A percentile compares a stretch with the other conserved stretches of the same genome.
Conservation (phyloP, 495 filamentous ascomycete species). For the Talaromyces liani region DNA sequence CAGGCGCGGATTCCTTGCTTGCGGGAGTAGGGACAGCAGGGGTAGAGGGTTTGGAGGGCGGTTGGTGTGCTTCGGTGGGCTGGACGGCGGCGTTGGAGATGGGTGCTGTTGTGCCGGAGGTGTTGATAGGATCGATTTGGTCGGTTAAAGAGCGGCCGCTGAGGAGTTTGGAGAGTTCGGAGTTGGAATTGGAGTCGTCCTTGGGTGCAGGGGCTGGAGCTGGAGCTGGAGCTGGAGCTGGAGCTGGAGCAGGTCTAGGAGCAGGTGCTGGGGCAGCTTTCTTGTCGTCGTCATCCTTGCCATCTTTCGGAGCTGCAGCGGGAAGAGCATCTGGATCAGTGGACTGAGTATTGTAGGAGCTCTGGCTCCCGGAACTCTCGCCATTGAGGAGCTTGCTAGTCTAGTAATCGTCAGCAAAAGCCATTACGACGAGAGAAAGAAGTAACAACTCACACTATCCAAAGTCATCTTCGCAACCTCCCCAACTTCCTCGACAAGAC, state of each 20-base stretch:
- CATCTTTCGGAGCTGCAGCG: not conserved
- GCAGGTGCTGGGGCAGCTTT: constrained; percentile 12
- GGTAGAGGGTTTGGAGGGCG: not conserved
- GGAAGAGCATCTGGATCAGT: constrained; percentile 1
- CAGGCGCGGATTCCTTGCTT: not conserved
- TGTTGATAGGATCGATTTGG: not conserved
- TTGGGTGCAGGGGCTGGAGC: constrained; percentile 15
- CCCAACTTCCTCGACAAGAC: constrained; percentile 7
- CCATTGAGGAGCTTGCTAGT: constrained; percentile 5
- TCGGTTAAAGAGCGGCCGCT: not conserved
- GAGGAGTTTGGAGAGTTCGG: not conserved
- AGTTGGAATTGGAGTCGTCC: not conserved
- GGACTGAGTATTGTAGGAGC: not conserved
- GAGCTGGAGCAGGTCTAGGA: constrained; percentile 10
- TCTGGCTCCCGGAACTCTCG: not conserved
- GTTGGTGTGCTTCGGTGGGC: not conserved
- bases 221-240: constrained; percentile 11
- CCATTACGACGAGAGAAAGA: not conserved
- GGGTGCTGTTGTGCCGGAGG: not conserved
- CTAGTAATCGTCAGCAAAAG: not conserved
- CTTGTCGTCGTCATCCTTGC: not conserved
- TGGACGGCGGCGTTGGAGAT: not conserved
- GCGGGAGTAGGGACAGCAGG: not conserved
- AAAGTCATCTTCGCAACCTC: not conserved
- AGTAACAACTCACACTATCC: constrained; percentile 1